These are phyloP conservation scores for Toxoplasma gondii DNA, from an alignment of 169 alveolate species.

Conservation along the genomic window DNA sequence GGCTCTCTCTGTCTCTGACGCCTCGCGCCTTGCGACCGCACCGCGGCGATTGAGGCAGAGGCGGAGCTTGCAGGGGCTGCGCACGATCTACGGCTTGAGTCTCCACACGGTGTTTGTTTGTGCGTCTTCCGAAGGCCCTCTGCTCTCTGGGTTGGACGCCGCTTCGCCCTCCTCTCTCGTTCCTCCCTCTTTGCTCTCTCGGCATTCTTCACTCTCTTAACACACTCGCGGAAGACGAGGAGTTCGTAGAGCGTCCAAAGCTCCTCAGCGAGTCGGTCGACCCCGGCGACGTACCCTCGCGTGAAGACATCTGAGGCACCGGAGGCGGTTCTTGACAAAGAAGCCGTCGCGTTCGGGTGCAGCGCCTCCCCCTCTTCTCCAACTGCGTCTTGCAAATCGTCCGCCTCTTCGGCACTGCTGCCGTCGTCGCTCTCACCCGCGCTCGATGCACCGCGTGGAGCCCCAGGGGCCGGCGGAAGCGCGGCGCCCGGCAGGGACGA, in stretches of 20 bases:
- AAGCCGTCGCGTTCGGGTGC: not conserved
- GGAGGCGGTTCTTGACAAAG: not conserved
- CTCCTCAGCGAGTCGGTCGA: slow-evolving; percentile 7
- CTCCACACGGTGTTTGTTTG: too few relatives aligned
- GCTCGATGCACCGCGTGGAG: not conserved
- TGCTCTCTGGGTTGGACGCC: not conserved
- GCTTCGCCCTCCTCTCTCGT: not conserved
- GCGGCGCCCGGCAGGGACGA: not conserved
- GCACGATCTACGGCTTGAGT: too few relatives aligned
- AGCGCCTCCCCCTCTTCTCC: not conserved
- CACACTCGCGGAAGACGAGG: not conserved
- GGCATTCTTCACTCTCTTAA: not conserved
- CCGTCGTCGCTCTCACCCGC: not conserved
- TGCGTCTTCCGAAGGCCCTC: too few relatives aligned
- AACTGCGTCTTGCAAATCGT: not conserved
- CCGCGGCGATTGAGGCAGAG: too few relatives aligned
- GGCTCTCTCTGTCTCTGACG: too few relatives aligned
- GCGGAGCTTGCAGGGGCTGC: too few relatives aligned
- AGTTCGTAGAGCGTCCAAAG: slow-evolving; percentile 33
- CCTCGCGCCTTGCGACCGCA: too few relatives aligned
- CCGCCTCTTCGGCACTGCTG: not conserved
- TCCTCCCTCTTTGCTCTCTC: not conserved
- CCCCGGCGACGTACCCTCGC: not conserved
- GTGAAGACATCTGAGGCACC: slow-evolving; percentile 30
- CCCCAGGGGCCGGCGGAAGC: not conserved